Conservation (phyloP, 192 early-diverging fungal genomes). For the Coemansia sp. region DNA sequence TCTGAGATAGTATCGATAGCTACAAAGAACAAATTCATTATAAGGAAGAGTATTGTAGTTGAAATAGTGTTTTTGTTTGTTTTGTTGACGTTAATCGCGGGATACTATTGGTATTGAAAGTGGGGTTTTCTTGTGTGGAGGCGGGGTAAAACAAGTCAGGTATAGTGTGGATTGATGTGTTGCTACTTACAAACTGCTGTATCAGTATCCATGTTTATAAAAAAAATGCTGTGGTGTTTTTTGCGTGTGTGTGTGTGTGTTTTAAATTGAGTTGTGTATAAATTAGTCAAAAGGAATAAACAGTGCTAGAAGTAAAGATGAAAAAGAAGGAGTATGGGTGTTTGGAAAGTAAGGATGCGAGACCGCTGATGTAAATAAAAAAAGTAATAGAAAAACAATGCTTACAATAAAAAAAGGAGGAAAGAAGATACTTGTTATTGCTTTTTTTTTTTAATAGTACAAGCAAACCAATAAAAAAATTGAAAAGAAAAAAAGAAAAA, state of each 20-base stretch:
- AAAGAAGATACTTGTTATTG: background rate
- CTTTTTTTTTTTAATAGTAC: background rate
- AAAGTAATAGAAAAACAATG: too few relatives aligned
- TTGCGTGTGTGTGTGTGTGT: background rate
- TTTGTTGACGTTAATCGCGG: too few relatives aligned
- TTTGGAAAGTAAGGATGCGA: too few relatives aligned
- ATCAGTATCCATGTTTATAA: background rate
- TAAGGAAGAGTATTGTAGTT: too few relatives aligned
- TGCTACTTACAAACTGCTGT: background rate
- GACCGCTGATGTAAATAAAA: too few relatives aligned
- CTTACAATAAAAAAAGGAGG: too few relatives aligned
- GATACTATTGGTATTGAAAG: too few relatives aligned
- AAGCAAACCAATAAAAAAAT: background rate
- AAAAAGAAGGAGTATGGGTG: too few relatives aligned
- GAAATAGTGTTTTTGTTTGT: background rate
- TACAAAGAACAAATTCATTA: conserved; percentile 6
- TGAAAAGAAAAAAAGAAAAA: too few relatives aligned
- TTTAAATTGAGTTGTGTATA: background rate
- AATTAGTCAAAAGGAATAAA: background rate
- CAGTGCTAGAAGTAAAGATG: too few relatives aligned
- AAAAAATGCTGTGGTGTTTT: background rate
- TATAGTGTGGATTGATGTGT: background rate
- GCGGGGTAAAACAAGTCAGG: background rate
- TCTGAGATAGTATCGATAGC: conserved; percentile 27
- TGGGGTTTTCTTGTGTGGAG: too few relatives aligned